Conservation (phyloP, 306 rosid species). For the Prunus fruticosa region DNA sequence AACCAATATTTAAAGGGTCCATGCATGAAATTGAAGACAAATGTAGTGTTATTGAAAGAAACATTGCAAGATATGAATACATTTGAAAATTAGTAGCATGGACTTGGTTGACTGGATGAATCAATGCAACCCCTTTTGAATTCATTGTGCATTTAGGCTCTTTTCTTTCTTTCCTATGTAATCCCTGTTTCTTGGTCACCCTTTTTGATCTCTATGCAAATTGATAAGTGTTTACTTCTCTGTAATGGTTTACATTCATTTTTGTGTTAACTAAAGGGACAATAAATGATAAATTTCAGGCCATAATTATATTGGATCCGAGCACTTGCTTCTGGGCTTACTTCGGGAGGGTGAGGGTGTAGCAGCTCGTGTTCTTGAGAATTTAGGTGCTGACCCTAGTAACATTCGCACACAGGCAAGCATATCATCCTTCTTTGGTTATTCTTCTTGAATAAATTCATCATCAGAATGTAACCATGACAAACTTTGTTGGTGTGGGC, state of each 20-base stretch:
- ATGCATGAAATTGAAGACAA: not conserved
- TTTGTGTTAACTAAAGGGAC: slow-evolving; percentile 4
- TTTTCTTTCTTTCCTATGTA: not conserved
- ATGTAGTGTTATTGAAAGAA: not conserved
- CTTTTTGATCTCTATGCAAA: not conserved
- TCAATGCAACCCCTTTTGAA: not conserved
- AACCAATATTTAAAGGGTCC: not conserved
- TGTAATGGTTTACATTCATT: not conserved
- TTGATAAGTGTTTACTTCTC: not conserved
- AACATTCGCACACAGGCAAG: slow-evolving; percentile 94
- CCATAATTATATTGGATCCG: slow-evolving; percentile 93
- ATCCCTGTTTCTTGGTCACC: not conserved
- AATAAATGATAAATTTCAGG: slow-evolving; percentile 43
- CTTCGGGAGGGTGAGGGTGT: slow-evolving; percentile 99
- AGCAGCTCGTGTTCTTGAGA: slow-evolving; percentile 97
- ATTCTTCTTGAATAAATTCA: not conserved
- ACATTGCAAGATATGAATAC: not conserved
- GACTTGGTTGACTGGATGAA: not conserved
- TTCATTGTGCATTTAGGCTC: not conserved
- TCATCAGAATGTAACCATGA: not conserved
- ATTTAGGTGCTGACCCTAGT: slow-evolving; percentile 89
- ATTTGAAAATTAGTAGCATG: not conserved
- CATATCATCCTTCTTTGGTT: not conserved
- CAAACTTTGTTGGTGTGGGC: slow-evolving; percentile 13
- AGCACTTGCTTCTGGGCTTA: slow-evolving; percentile 95